Evolutionary conservation across 1,139 yeast species (phyloP), one percentile per base, ranked within the genome.

Genomic region (Kodamaea fungicola): DNA sequence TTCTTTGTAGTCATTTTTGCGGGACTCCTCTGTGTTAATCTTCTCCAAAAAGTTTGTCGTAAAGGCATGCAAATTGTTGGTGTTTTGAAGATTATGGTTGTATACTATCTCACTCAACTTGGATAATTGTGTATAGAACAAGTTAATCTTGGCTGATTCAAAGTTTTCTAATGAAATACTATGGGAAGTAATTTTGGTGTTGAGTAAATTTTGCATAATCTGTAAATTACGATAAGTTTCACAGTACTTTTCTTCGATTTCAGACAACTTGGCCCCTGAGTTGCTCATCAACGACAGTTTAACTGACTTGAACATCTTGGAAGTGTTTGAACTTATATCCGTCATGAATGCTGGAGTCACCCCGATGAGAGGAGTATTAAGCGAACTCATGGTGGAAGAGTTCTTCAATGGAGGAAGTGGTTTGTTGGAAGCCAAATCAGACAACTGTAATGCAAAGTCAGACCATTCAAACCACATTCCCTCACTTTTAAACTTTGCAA

Each of bases 401-500:
- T 24, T 24, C 8, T 9, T n/a, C 59, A 8, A 65, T 50, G 1
- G 71, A 30, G 30, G 13, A 32, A 3, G 8, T 22, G 16, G n/a
- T 13, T 22, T 29, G 12, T 22, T 24, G 16, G 32, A 27, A 2
- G 33, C 31, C 2, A 42, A 53, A 10, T 47, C 47, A 6, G 61
- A 50, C 4, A 55, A 49, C 27, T 40, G 52, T 3, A 49, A 28
- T 6, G 72, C 67, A 31, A 60, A 45, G 10, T 66, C 72, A 2
- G 73, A 54, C 76, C 76, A 71, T 45, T 71, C 76, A 41, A 68
- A 67, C 75, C 75, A 70, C 65, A 67, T 60, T 2, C 66, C 67
- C 42, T 68, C 74, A 44, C 72, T 65, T 38, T 54, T 64, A 47
- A 71, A 71, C 45, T 62, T 67, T 39, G 51, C 59, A 2, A 59